Evolutionary conservation across 169 alveolate species (phyloP).

Genomic region (Plasmodium falciparum): DNA sequence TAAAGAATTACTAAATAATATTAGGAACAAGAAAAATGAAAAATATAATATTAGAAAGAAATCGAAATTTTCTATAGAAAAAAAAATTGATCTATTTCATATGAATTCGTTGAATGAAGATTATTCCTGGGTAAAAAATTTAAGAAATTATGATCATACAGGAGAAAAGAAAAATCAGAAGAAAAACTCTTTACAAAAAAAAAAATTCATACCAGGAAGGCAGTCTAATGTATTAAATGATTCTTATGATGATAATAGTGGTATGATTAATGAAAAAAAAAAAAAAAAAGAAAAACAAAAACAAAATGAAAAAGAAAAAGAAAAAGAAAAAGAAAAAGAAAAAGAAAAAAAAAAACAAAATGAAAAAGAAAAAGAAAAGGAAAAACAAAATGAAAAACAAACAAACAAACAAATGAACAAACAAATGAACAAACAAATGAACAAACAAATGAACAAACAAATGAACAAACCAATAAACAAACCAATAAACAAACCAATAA

Average conservation of each 20-base stretch:
- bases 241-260: background rate
- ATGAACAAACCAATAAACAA: too few species aligned
- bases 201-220: too few species aligned
- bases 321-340: background rate
- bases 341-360: background rate
- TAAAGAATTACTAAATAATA: constrained; percentile 3
- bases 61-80: background rate
- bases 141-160: constrained; percentile 39
- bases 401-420: background rate
- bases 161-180: background rate
- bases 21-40: background rate
- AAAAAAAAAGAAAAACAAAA: too few species aligned
- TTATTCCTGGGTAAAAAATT: constrained; percentile 42
- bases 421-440: too few species aligned
- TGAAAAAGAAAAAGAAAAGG: background rate
- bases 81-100: constrained; percentile 21
- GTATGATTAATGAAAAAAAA: background rate
- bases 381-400: background rate
- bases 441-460: too few species aligned
- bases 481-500: too few species aligned
- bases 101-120: constrained; percentile 23
- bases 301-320: too few species aligned
- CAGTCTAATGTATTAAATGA: too few species aligned
- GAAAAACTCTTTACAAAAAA: too few species aligned
- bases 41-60: background rate